A percentile compares a stretch with the other conserved stretches of the same genome.
Evolutionary conservation across 2,329 filamentous ascomycete genomes (phyloP).

Genomic region (Penicillium sp.): DNA sequence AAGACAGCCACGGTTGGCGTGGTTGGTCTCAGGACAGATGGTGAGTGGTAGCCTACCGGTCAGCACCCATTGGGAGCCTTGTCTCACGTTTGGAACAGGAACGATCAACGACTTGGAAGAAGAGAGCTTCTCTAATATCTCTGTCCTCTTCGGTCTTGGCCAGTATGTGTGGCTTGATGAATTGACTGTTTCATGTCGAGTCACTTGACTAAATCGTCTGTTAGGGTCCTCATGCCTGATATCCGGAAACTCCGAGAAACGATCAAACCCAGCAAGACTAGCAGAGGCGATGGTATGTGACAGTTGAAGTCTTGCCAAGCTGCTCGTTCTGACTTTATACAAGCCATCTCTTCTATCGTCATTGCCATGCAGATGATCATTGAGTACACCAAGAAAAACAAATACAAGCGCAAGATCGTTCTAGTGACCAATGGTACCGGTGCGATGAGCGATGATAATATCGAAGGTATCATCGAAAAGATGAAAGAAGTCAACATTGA

Average conservation of each 20-base stretch:
- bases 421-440: conserved; percentile 81
- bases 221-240: conserved; percentile 65
- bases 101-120: conserved; percentile 67
- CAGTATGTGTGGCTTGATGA: conserved; percentile 56
- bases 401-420: conserved; percentile 77
- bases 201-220: conserved; percentile 9
- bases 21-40: conserved; percentile 76
- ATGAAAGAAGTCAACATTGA: conserved; percentile 76
- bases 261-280: conserved; percentile 67
- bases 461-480: conserved; percentile 69
- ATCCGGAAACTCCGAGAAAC: conserved; percentile 63
- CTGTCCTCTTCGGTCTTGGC: conserved; percentile 62
- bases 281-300: conserved; percentile 67
- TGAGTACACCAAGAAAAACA: conserved; percentile 74
- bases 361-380: conserved; percentile 85
- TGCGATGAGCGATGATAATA: conserved; percentile 68
- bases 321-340: conserved; percentile 14
- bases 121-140: conserved; percentile 77
- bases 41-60: conserved; percentile 33
- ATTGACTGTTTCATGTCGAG: conserved; percentile 32
- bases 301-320: not conserved
- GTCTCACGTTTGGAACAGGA: conserved; percentile 39
- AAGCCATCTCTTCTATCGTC: conserved; percentile 77
- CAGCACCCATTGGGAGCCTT: not conserved
- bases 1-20: conserved; percentile 78